Base-by-base conservation (phyloP, 1,284 basidiomycete species). In the Puccinia horiana region DNA sequence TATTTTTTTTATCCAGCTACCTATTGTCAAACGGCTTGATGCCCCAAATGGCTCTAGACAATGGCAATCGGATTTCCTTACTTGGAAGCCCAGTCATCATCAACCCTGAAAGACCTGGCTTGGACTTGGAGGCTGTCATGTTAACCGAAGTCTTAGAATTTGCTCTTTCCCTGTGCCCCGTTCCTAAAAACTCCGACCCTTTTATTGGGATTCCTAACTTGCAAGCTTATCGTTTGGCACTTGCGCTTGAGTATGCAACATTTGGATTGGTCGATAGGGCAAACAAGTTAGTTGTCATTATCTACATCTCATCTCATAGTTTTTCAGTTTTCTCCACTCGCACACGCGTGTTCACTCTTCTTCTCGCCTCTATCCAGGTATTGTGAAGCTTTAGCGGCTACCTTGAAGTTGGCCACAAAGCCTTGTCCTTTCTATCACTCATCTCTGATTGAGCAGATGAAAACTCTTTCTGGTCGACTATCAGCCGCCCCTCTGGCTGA, bases 91-190 rank as follows among this genome's bases (percentile, higher is more conserved):
- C 89, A 70, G 91, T 88, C 85, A 92, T 92, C 0, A 88, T 88
- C 61, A 85, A 85, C 20, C 88, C 87, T 78, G 88, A 90, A 0
- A 89, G 88, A 52, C 92, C 92, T 85, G 88, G 90, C 85, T 91
- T 90, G 85, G 92, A 96, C 86, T 88, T 90, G 12, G 96, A 98
- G 86, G 88, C 92, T 9, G 89, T 95, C 82, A 91, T 97, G 83
- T 91, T 98, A 84, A 92, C 95, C 8, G 97, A 99, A 88, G 92
- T 98, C 58, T 89, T 92, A 12, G 97, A 99, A 88, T 99, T 94
- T 86, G 95, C 94, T 0, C 87, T 95, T 82, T 94, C 94, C 26
- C 88, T 98, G 32, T 88, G 90, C 23, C 88, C 92, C 0, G 88
- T 91, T 0, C 86, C 89, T 6, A 98, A 98, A 88, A 94, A 95